These are phyloP conservation scores for Erodium maritimum DNA, from an alignment of 345 rosid genomes.

Conservation along the genomic window DNA sequence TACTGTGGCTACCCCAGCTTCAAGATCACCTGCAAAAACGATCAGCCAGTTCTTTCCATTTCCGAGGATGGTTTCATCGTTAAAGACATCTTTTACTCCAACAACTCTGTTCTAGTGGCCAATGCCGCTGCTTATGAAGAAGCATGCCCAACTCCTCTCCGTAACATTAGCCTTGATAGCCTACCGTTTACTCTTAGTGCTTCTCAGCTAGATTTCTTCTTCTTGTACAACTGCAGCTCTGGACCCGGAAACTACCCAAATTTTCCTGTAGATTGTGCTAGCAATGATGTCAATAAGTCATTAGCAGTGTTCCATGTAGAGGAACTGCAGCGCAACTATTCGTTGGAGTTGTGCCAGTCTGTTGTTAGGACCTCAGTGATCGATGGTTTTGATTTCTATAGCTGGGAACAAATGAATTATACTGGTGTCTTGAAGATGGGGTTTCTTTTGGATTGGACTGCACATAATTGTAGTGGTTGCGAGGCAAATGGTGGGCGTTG, in stretches of 20 bases:
- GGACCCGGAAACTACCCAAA: background rate
- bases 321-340: background rate
- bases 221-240: conserved; percentile 36
- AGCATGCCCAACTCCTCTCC: conserved; percentile 27
- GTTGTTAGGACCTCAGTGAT: conserved; percentile 20
- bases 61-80: conserved; percentile 33
- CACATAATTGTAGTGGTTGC: conserved; percentile 30
- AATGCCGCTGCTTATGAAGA: conserved; percentile 22
- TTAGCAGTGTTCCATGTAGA: conserved; percentile 29
- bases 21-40: conserved; percentile 25
- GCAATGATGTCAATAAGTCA: conserved; percentile 15
- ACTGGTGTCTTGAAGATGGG: conserved; percentile 35
- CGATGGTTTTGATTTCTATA: background rate
- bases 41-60: conserved; percentile 28
- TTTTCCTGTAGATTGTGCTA: conserved; percentile 21
- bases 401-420: conserved; percentile 9
- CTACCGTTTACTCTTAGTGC: conserved; percentile 31
- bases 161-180: conserved; percentile 27
- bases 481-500: conserved; percentile 38
- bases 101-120: conserved; percentile 21
- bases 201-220: conserved; percentile 13
- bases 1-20: conserved; percentile 44
- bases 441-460: conserved; percentile 43
- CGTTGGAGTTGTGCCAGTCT: conserved; percentile 19
- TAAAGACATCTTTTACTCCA: conserved; percentile 24